Percentiles rank a stretch among this genome's conserved stretches.
Conservation (phyloP, 805 yeast species). For the Myxozyma nipponensis region DNA sequence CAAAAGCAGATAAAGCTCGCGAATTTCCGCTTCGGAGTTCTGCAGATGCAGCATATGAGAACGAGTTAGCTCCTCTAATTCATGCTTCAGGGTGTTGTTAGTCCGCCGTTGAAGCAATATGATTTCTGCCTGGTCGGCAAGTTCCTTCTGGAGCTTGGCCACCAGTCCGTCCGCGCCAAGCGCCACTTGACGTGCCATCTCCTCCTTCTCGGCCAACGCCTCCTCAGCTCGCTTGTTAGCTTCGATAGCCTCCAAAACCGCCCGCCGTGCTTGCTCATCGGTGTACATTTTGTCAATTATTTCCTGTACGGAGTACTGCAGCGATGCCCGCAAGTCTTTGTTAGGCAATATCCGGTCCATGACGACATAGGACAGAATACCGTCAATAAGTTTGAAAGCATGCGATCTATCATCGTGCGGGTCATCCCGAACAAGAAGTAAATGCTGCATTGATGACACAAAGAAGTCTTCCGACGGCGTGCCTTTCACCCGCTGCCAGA, state of each 20-base stretch:
- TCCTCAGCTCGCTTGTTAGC: slow-evolving; percentile 52
- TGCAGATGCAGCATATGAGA: slow-evolving; percentile 37
- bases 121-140: slow-evolving; percentile 59
- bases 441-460: slow-evolving; percentile 61
- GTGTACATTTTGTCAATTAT: slow-evolving; percentile 70
- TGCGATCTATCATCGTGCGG: slow-evolving; percentile 45
- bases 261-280: slow-evolving; percentile 79
- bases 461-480: slow-evolving; percentile 58
- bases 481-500: slow-evolving; percentile 56
- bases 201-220: slow-evolving; percentile 57
- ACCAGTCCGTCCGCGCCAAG: slow-evolving; percentile 76
- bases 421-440: slow-evolving; percentile 46
- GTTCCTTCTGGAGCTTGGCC: slow-evolving; percentile 54
- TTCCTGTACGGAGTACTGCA: slow-evolving; percentile 22
- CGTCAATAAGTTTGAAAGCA: slow-evolving; percentile 58
- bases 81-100: slow-evolving; percentile 56
- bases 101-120: slow-evolving; percentile 57
- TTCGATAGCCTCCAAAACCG: slow-evolving; percentile 54
- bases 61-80: slow-evolving; percentile 58
- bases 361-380: slow-evolving; percentile 59
- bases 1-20: slow-evolving; percentile 57
- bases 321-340: slow-evolving; percentile 32
- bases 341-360: slow-evolving; percentile 45
- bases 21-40: slow-evolving; percentile 50
- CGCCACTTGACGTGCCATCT: slow-evolving; percentile 59